Conservation (phyloP, 2,329 filamentous ascomycete species). For the Lasiodiplodia hormozganensis region DNA sequence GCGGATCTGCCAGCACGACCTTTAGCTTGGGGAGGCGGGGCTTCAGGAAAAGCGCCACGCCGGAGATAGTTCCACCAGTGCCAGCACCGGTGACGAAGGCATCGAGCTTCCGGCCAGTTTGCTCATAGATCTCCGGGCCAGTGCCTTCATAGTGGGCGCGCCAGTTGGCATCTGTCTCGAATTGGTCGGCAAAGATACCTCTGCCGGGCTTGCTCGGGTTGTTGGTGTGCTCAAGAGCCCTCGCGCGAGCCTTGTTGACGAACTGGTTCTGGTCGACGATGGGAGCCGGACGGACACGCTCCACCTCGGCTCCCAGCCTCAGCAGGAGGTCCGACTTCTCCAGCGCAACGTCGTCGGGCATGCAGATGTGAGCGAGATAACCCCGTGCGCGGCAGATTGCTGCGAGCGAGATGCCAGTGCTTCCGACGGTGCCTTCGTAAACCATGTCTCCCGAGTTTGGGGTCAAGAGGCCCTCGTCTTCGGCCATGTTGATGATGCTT, state of each 20-base stretch:
- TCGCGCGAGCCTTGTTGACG: conserved; percentile 84
- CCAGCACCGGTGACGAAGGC: conserved; percentile 94
- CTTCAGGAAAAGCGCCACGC: conserved; percentile 84
- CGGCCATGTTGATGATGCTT: conserved; percentile 83
- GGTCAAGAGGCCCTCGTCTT: conserved; percentile 75
- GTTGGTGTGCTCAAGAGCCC: conserved; percentile 76
- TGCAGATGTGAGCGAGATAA: conserved; percentile 95
- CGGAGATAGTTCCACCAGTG: conserved; percentile 91
- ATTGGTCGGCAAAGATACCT: conserved; percentile 96
- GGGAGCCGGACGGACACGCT: conserved; percentile 86
- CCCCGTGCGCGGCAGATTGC: conserved; percentile 86
- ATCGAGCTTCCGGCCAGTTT: conserved; percentile 76
- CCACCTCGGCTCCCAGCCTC: conserved; percentile 90
- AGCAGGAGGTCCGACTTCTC: conserved; percentile 91
- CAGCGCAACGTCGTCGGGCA: conserved; percentile 87
- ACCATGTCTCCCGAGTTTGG: conserved; percentile 90
- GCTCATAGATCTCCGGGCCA: conserved; percentile 85
- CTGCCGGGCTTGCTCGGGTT: conserved; percentile 66
- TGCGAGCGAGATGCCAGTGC: conserved; percentile 86
- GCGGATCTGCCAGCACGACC: conserved; percentile 89
- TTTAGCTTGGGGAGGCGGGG: conserved; percentile 68
- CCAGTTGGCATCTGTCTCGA: conserved; percentile 91
- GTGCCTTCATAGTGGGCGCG: conserved; percentile 81
- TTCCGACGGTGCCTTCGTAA: conserved; percentile 96
- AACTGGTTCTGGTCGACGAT: conserved; percentile 95